A percentile compares a stretch with the other conserved stretches of the same genome.
Conservation (phyloP, 192 early-diverging fungal genomes). For the Umbelopsis ramanniana region DNA sequence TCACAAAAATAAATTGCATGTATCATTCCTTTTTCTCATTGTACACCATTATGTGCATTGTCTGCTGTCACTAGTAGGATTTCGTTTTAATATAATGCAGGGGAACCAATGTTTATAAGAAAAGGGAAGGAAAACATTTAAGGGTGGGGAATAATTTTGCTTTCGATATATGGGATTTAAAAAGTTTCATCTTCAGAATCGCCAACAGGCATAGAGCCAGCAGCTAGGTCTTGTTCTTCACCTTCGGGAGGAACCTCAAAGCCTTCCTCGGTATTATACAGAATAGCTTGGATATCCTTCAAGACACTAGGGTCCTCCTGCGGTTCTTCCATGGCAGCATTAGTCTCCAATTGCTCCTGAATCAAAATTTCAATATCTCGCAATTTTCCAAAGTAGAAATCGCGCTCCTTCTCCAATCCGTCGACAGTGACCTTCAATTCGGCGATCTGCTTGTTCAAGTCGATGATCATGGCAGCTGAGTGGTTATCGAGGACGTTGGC, state of each 20-base stretch:
- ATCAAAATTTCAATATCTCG: conserved; percentile 93
- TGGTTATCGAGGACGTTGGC: conserved; percentile 51
- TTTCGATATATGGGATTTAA: conserved; percentile 40
- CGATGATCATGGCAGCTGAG: conserved; percentile 62
- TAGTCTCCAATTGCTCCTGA: conserved; percentile 73
- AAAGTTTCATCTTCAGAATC: conserved; percentile 68
- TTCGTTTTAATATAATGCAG: conserved; percentile 2
- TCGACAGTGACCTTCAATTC: conserved; percentile 88
- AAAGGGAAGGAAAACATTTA: not conserved
- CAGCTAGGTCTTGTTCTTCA: conserved; percentile 35
- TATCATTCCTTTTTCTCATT: too few relatives aligned
- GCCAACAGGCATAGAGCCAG: conserved; percentile 22
- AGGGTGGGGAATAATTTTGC: conserved; percentile 23
- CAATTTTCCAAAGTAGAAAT: conserved; percentile 96
- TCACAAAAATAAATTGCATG: too few relatives aligned
- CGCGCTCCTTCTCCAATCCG: conserved; percentile 94
- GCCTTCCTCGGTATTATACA: conserved; percentile 92
- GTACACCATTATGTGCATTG: not conserved
- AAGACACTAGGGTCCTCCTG: conserved; percentile 53
- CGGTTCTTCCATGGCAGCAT: conserved; percentile 54
- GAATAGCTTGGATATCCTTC: conserved; percentile 82
- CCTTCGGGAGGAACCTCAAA: conserved; percentile 77
- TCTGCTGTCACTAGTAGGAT: not conserved
- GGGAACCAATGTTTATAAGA: not conserved
- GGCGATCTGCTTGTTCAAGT: conserved; percentile 76